A percentile compares a stretch with the other conserved stretches of the same genome.
phyloP scores from a whole-genome alignment of 1,284 basidiomycete species.

The Malassezia sp. region DNA sequence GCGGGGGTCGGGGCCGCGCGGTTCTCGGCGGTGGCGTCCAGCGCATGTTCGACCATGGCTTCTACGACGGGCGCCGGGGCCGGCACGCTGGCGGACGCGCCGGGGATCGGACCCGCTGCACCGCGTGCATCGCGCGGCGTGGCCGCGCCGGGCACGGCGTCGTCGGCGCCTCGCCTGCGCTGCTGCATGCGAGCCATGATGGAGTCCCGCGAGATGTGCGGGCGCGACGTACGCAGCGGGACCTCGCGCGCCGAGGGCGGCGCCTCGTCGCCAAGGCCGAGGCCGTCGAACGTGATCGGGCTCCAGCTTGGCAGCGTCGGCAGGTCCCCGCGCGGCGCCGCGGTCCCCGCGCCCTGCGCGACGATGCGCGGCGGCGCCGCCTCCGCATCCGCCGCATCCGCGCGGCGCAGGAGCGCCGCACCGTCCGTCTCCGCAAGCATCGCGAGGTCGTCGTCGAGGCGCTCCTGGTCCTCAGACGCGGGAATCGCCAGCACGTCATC shows the following conservation, averaged over 20 bases:
- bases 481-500: slow-evolving; percentile 23
- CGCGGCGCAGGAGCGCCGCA: neutral
- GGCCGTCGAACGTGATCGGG: slow-evolving; percentile 25
- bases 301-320: slow-evolving; percentile 39
- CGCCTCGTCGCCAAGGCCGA: slow-evolving; percentile 5
- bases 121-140: neutral
- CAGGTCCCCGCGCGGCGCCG: too few species aligned
- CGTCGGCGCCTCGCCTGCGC: slow-evolving; percentile 18
- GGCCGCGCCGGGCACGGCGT: slow-evolving; percentile 20
- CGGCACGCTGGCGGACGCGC: neutral
- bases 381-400: neutral
- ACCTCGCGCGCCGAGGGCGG: slow-evolving; percentile 5
- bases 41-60: slow-evolving; percentile 1
- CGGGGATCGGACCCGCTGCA: neutral
- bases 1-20: too few species aligned
- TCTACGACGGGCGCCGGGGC: neutral
- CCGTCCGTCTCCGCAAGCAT: slow-evolving; percentile 1
- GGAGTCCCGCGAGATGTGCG: slow-evolving; percentile 41
- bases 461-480: slow-evolving; percentile 18
- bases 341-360: neutral
- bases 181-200: slow-evolving; percentile 32
- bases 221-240: slow-evolving; percentile 17
- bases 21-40: neutral
- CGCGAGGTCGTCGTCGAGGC: slow-evolving; percentile 8
- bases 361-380: neutral